phyloP scores from a whole-genome alignment of 225 moss, liverwort and hornwort species.

The Pleurozium schreberi region DNA sequence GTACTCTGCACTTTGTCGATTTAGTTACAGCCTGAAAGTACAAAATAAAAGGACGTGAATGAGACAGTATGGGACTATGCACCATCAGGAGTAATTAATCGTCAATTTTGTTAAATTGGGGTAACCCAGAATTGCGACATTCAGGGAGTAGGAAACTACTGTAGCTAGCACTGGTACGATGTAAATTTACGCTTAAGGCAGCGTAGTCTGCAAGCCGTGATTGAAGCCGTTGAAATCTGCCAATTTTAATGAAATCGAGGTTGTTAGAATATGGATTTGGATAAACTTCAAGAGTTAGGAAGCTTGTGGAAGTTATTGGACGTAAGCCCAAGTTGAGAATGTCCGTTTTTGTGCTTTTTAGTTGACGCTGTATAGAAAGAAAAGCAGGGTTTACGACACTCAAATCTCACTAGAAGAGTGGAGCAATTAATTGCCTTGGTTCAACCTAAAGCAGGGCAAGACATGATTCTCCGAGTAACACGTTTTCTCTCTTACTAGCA shows the following conservation, averaged over 20 bases:
- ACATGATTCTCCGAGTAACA: background rate
- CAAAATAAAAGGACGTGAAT: background rate
- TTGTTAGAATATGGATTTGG: background rate
- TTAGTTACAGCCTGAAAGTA: background rate
- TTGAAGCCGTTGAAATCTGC: background rate
- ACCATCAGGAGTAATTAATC: background rate
- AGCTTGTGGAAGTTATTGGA: background rate
- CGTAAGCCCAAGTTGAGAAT: background rate
- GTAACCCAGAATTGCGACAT: too few relatives aligned
- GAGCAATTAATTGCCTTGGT: too few relatives aligned
- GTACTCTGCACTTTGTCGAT: background rate
- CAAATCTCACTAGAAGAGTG: background rate
- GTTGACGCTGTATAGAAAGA: background rate
- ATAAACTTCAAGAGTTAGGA: background rate
- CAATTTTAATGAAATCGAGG: background rate
- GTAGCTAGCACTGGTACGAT: background rate
- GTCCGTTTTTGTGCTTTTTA: fast-evolving
- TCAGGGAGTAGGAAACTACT: background rate
- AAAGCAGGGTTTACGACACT: background rate
- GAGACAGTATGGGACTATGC: background rate
- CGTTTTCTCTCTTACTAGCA: background rate
- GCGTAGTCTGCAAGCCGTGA: background rate
- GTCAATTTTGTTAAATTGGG: background rate
- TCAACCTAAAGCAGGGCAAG: background rate
- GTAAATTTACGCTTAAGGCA: too few relatives aligned